These are phyloP conservation scores for Cyclostephanos tholiformis DNA, from an alignment of 108 stramenopile species.

Conservation along the genomic window DNA sequence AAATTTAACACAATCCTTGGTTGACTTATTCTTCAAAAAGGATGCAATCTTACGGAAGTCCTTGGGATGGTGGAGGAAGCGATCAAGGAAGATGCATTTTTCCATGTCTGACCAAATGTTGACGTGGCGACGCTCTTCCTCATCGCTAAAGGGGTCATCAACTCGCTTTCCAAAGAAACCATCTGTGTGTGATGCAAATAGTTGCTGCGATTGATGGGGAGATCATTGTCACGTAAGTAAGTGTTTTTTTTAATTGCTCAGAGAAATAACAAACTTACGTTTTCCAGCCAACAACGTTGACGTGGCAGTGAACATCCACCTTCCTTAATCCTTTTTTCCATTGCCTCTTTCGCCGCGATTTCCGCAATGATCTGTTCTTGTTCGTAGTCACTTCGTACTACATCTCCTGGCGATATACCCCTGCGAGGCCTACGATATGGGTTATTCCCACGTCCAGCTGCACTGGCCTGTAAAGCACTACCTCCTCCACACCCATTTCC, in stretches of 20 bases:
- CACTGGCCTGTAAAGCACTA: neutral
- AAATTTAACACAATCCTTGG: conserved; percentile 90
- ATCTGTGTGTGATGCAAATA: conserved; percentile 65
- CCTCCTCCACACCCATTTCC: conserved; percentile 8
- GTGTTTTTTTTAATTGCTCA: conserved; percentile 2
- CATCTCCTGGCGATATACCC: conserved; percentile 50
- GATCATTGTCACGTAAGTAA: neutral
- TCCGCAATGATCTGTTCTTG: conserved; percentile 91
- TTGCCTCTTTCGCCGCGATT: conserved; percentile 83
- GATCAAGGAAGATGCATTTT: conserved; percentile 96
- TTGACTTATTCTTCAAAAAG: conserved; percentile 87
- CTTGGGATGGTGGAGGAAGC: conserved; percentile 97
- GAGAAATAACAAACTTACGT: conserved; percentile 48
- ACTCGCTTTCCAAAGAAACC: conserved; percentile 63
- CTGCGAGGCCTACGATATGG: conserved; percentile 83
- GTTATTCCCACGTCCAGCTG: conserved; percentile 53
- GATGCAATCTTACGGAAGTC: conserved; percentile 95
- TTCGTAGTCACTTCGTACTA: conserved; percentile 85
- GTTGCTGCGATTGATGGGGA: conserved; percentile 31
- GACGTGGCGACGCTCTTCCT: conserved; percentile 39
- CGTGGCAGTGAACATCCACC: conserved; percentile 78
- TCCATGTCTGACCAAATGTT: conserved; percentile 97
- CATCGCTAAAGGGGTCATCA: conserved; percentile 60
- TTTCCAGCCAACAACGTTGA: conserved; percentile 65
- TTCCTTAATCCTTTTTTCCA: conserved; percentile 82